Evolutionary conservation across 2,329 filamentous ascomycete genomes (phyloP), one percentile per base, ranked within the genome.

Genomic region (Bimuria novae-zelandiae): DNA sequence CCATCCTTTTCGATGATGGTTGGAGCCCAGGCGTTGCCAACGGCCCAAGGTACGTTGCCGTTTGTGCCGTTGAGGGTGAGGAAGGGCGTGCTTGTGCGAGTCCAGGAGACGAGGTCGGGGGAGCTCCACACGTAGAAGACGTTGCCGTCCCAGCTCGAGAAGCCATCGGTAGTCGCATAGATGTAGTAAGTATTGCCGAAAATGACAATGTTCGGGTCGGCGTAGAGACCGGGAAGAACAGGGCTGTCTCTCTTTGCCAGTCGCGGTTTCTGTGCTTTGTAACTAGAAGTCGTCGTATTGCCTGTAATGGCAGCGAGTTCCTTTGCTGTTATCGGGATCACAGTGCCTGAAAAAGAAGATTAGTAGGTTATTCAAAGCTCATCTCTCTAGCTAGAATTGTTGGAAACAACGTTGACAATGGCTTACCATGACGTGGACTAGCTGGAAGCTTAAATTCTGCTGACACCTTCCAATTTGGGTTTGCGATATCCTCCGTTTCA

Each of bases 381-480:
- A n/a, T n/a, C n/a, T n/a, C n/a, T n/a, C n/a, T n/a, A n/a, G n/a
- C n/a, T n/a, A n/a, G n/a, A n/a, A n/a, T n/a, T n/a, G n/a, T n/a
- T n/a, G n/a, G n/a, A n/a, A n/a, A n/a, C n/a, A n/a, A n/a, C n/a
- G n/a, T n/a, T n/a, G n/a, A n/a, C n/a, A n/a, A n/a, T n/a, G n/a
- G 25, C 42, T 33, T 21, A 45, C 81, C 81, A 53, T 84, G 81
- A 10, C 81, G 77, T 2, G 81, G 81, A 36, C 76, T 81, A 0
- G 66, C 62, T 0, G 81, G 81, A 3, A 84, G 67, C 17, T 68
- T 76, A 65, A 79, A 83, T 0, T 68, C 73, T 5, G 59, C 56
- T 0, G 80, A 77, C 0, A 83, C 73, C 32, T 70, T 76, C 81
- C 81, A 83, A 6, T 64, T 52, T 0, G 80, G 80, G 11, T 76